Percentiles rank a stretch among this genome's conserved stretches.
These are phyloP conservation scores for Guyanaporus albipodus DNA, from an alignment of 768 basidiomycete genomes.

Conservation along the genomic window DNA sequence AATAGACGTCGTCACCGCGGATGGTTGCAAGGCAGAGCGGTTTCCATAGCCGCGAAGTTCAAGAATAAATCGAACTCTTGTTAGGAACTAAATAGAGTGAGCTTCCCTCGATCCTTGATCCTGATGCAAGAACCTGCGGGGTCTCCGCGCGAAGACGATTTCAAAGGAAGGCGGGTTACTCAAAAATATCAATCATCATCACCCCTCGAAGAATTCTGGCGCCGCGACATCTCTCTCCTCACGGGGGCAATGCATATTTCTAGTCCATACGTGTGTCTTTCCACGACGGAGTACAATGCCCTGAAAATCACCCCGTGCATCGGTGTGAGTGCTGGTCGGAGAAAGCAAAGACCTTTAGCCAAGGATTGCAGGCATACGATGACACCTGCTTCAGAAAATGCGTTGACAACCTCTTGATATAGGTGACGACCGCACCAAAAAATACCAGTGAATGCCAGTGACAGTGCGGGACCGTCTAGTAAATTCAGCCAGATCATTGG, in stretches of 20 bases:
- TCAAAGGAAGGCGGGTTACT: background rate
- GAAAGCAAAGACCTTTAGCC: too few relatives aligned
- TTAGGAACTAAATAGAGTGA: conserved; percentile 28
- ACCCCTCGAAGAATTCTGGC: conserved; percentile 35
- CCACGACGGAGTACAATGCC: conserved; percentile 6
- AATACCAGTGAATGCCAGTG: too few relatives aligned
- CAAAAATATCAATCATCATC: conserved; percentile 36
- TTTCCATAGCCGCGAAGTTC: conserved; percentile 36
- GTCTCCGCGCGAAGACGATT: conserved; percentile 27
- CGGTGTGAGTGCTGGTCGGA: too few relatives aligned
- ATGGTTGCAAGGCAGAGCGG: conserved; percentile 34
- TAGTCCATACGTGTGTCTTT: conserved; percentile 29
- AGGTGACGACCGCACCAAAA: too few relatives aligned
- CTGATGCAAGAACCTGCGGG: conserved; percentile 23
- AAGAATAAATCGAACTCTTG: conserved; percentile 37
- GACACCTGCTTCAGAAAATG: too few relatives aligned
- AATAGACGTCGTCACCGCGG: conserved; percentile 33
- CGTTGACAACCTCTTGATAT: too few relatives aligned
- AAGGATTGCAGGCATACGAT: too few relatives aligned
- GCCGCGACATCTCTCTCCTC: conserved; percentile 35
- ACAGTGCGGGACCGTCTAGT: too few relatives aligned
- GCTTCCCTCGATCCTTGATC: background rate
- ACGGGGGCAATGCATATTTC: conserved; percentile 31
- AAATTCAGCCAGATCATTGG: too few relatives aligned
- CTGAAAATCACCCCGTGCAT: too few relatives aligned